A percentile compares a stretch with the other conserved stretches of the same genome.
Evolutionary conservation across 2,329 filamentous ascomycete genomes (phyloP).

Genomic region (Paecilomyces niveus): DNA sequence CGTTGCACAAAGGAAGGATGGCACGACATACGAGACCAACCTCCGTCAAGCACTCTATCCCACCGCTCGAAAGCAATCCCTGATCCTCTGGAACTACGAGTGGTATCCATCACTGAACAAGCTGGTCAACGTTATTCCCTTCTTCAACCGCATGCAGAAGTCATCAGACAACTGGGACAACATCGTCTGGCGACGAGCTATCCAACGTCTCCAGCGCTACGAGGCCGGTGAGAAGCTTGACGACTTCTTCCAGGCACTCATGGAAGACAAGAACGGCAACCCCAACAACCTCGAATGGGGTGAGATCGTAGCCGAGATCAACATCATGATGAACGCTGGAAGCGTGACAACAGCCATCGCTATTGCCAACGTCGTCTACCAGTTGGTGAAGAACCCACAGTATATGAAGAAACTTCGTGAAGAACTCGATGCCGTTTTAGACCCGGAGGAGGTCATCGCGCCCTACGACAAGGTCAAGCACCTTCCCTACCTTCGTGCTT

Average conservation of each 20-base stretch:
- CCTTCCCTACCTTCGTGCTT: slow-evolving; percentile 47
- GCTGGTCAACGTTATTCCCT: slow-evolving; percentile 41
- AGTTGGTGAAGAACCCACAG: slow-evolving; percentile 41
- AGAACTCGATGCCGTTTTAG: slow-evolving; percentile 39
- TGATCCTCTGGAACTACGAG: slow-evolving; percentile 45
- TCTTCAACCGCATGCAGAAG: slow-evolving; percentile 10
- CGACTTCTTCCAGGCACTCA: slow-evolving; percentile 49
- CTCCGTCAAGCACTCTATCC: slow-evolving; percentile 48
- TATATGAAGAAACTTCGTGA: slow-evolving; percentile 30
- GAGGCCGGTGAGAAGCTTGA: slow-evolving; percentile 46
- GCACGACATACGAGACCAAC: slow-evolving; percentile 39
- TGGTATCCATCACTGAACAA: slow-evolving; percentile 45
- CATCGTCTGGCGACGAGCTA: slow-evolving; percentile 39
- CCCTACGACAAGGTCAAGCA: slow-evolving; percentile 46
- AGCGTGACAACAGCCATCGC: slow-evolving; percentile 45
- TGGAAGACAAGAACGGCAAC: slow-evolving; percentile 39
- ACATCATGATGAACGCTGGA: slow-evolving; percentile 38
- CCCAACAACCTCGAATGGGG: slow-evolving; percentile 41
- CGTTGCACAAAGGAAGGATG: slow-evolving; percentile 39
- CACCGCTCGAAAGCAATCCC: slow-evolving; percentile 44
- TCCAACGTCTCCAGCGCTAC: slow-evolving; percentile 39
- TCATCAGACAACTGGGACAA: slow-evolving; percentile 32
- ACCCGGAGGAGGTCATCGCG: slow-evolving; percentile 34
- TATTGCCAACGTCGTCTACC: slow-evolving; percentile 45
- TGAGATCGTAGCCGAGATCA: slow-evolving; percentile 50